Base-by-base conservation (phyloP, 129 eudicot species). In the Heracleum sosnowskyi region DNA sequence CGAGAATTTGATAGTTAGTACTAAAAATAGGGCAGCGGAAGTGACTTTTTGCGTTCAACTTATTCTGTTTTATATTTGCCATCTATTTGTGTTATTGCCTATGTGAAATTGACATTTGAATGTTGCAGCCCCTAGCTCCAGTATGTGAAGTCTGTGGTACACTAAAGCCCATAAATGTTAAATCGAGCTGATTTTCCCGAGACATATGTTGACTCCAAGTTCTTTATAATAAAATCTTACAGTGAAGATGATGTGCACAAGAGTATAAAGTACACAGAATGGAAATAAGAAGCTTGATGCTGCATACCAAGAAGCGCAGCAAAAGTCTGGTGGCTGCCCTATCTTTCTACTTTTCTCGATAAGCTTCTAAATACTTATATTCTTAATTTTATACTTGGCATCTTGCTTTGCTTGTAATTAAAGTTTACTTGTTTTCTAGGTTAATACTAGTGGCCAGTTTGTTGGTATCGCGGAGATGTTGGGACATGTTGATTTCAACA, bases 171-270 rank as follows among this genome's bases (percentile, higher is more conserved):
- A 88, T 83, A 85, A 88, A 82, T 39, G 82, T 49, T 17, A 85
- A 81, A 45, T n/a, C 75, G 69, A 64, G 74, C 85, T 2, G 96
- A 92, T 82, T 92, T 92, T 29, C 87, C 91, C 0, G 91, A 86
- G 11, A 84, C 81, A 42, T 92, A 88, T 75, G 55, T 82, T 5
- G 91, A 92, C 69, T 93, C 91, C 3, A 92, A 86, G 85, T 92
- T 92, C 47, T 92, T 79, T 15, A 79, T 92, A 11, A 90, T 92
- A 34, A 92, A 90, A 73, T 90, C 97, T 7, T 92, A 90, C 68
- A 92, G 96, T 13, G 96, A 92, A 78, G 97, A 92, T 76, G 96
- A 92, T 86, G 93, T 92, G 57, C 96, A 92, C 66, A 92, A 92
- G 85, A 90, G 97, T 57, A 84, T 92, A 72, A 92, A 92, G 85